Conservation (phyloP, 441 rosid genomes). For the Bruguiera hainesii region DNA sequence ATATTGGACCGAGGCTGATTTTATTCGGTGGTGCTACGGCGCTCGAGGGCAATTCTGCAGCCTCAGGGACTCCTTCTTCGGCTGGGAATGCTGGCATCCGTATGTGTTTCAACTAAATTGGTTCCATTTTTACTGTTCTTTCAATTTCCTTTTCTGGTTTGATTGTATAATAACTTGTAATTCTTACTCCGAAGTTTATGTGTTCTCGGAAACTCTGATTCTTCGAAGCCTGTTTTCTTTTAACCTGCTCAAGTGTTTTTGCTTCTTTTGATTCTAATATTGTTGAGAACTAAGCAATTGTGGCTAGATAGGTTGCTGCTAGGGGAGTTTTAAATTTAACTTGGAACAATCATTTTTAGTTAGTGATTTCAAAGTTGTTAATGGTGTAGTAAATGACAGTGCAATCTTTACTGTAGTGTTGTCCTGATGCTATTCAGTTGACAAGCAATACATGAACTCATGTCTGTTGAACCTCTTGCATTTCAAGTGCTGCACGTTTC, state of each 20-base stretch:
- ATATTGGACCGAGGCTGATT: conserved; percentile 83
- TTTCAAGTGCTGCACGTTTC: not conserved
- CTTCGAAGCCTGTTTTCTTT: conserved; percentile 2
- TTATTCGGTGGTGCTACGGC: conserved; percentile 98
- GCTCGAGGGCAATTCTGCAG: conserved; percentile 88
- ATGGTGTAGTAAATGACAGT: not conserved
- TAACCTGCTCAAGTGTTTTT: not conserved
- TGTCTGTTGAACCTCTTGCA: conserved; percentile 7
- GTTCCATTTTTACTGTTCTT: not conserved
- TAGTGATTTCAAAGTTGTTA: not conserved
- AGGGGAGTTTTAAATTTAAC: not conserved
- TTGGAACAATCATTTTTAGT: too few species aligned
- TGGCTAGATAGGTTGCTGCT: not conserved
- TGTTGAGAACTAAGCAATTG: not conserved
- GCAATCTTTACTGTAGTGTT: not conserved
- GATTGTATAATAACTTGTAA: conserved; percentile 1
- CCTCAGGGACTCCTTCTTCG: conserved; percentile 84
- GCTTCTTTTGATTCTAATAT: not conserved
- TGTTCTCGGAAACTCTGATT: not conserved
- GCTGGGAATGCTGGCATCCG: conserved; percentile 98
- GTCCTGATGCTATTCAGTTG: not conserved
- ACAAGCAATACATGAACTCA: conserved; percentile 3
- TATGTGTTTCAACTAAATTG: conserved; percentile 33
- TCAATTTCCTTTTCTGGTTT: not conserved
- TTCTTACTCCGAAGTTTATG: not conserved